Conservation (phyloP, 768 basidiomycete species). For the Rhizopogon vesiculosus region DNA sequence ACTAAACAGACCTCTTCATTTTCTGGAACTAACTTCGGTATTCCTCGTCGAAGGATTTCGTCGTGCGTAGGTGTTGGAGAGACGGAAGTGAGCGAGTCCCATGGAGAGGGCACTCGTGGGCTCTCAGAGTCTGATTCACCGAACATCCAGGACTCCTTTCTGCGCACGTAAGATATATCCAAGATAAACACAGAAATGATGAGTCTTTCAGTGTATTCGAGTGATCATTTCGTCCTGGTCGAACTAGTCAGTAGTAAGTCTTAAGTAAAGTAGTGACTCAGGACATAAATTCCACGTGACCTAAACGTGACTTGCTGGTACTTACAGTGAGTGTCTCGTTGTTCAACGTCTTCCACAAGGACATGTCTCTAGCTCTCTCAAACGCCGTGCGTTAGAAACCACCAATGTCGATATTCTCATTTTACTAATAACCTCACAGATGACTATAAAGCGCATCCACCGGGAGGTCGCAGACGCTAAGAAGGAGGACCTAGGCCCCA, state of each 20-base stretch:
- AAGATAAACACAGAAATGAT: not conserved
- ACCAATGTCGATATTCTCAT: too few species aligned
- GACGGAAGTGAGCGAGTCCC: constrained; percentile 69
- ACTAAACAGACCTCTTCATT: constrained; percentile 48
- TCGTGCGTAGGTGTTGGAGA: constrained; percentile 36
- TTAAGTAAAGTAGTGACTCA: too few species aligned
- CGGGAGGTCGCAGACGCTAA: constrained; percentile 76
- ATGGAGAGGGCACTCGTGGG: constrained; percentile 74
- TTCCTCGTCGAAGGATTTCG: constrained; percentile 23
- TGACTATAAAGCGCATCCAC: constrained; percentile 78
- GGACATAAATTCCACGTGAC: not conserved
- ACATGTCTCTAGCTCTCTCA: constrained; percentile 23
- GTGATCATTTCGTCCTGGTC: constrained; percentile 36
- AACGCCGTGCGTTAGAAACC: constrained; percentile 14
- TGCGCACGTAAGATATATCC: not conserved
- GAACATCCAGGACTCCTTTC: constrained; percentile 47
- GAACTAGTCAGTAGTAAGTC: too few species aligned
- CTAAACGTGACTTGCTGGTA: not conserved
- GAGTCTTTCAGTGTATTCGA: constrained; percentile 41
- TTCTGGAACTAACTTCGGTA: constrained; percentile 74
- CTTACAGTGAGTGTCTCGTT: not conserved
- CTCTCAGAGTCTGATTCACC: constrained; percentile 81
- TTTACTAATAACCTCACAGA: constrained; percentile 25
- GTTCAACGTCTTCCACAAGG: not conserved
- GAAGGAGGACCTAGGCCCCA: constrained; percentile 79